Conservation (phyloP, 495 filamentous ascomycete genomes). For the Xylaria cubensis region DNA sequence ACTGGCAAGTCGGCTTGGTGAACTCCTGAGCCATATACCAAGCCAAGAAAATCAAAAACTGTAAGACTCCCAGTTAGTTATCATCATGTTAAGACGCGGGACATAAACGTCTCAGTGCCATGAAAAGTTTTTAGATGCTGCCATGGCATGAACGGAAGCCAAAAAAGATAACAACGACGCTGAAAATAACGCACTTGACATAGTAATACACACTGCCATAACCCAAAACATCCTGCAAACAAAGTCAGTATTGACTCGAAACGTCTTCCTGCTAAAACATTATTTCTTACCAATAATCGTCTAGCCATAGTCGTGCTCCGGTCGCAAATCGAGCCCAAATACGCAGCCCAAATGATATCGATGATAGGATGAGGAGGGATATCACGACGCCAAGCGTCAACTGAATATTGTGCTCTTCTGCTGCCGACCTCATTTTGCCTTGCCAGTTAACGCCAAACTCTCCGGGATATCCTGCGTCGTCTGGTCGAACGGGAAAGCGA, state of each 20-base stretch:
- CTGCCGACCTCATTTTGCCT: conserved; percentile 29
- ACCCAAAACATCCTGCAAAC: conserved; percentile 40
- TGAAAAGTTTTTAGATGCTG: background rate
- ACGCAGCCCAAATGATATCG: conserved; percentile 32
- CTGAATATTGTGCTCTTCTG: conserved; percentile 26
- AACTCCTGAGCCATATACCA: conserved; percentile 29
- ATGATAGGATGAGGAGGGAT: conserved; percentile 30
- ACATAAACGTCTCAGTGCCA: background rate
- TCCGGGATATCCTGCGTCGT: background rate
- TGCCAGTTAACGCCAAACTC: conserved; percentile 2
- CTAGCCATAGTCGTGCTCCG: conserved; percentile 46
- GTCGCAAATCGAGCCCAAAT: conserved; percentile 31
- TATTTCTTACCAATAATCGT: conserved; percentile 43
- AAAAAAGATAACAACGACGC: background rate
- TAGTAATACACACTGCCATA: conserved; percentile 39
- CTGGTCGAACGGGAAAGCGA: background rate
- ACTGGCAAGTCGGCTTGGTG: conserved; percentile 29
- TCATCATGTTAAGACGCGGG: background rate
- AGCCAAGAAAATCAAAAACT: conserved; percentile 27
- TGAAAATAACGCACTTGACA: conserved; percentile 1
- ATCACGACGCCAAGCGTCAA: conserved; percentile 33
- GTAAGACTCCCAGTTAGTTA: background rate
- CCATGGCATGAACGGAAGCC: background rate
- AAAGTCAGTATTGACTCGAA: conserved; percentile 2
- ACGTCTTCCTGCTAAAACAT: background rate